phyloP scores from a whole-genome alignment of 169 alveolate species.

The Babesia bovis region DNA sequence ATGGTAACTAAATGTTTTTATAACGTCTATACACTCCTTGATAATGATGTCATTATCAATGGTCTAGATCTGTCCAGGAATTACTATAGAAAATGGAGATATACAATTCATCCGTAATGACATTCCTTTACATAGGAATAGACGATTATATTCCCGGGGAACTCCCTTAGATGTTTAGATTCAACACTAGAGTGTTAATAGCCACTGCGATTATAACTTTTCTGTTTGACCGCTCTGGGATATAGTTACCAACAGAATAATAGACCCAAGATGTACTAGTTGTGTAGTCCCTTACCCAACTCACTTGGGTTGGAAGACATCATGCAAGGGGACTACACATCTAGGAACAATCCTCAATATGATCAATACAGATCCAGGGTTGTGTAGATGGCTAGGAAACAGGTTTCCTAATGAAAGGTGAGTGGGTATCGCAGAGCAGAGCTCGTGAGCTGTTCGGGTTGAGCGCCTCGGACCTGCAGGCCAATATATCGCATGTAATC shows the following conservation, averaged over 20 bases:
- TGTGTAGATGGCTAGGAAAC: too few species aligned
- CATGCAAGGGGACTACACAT: constrained; percentile 9
- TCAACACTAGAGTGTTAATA: constrained; percentile 8
- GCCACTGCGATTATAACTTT: constrained; percentile 34
- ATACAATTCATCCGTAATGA: too few species aligned
- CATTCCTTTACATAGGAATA: too few species aligned
- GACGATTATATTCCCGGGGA: too few species aligned
- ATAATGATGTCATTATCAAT: too few species aligned
- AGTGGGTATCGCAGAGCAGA: constrained; percentile 46
- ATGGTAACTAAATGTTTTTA: too few species aligned
- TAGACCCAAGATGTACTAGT: constrained; percentile 67
- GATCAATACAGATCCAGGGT: not conserved
- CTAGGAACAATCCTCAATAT: not conserved
- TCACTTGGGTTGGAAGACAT: too few species aligned
- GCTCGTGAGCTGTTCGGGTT: constrained; percentile 25
- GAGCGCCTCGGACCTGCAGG: constrained; percentile 23
- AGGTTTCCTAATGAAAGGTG: constrained; percentile 14
- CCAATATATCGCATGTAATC: constrained; percentile 24
- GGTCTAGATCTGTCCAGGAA: too few species aligned
- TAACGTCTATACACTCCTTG: too few species aligned
- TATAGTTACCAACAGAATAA: constrained; percentile 36
- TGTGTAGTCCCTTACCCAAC: too few species aligned
- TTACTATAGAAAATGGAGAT: too few species aligned
- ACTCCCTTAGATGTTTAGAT: too few species aligned
- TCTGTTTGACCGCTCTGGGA: constrained; percentile 18